Evolutionary conservation across 306 rosid genomes (phyloP).

Genomic region (Vachellia collinsii): DNA sequence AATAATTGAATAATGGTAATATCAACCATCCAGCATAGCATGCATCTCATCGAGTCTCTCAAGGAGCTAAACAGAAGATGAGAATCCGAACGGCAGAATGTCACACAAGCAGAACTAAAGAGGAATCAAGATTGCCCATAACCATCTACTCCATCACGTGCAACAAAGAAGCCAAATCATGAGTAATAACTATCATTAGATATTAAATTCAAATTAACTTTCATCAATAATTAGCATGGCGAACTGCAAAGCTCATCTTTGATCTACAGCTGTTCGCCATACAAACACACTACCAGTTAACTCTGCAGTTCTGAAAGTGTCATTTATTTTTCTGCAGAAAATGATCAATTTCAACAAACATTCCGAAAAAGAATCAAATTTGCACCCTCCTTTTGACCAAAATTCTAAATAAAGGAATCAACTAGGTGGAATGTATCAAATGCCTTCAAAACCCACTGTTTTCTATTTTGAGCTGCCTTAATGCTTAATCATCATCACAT

Average conservation of each 20-base stretch:
- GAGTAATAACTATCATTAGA: slow-evolving; percentile 34
- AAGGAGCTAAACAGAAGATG: slow-evolving; percentile 48
- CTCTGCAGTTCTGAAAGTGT: slow-evolving; percentile 30
- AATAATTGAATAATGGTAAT: slow-evolving; percentile 44
- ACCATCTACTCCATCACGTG: slow-evolving; percentile 46
- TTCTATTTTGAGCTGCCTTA: neutral
- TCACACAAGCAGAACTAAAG: slow-evolving; percentile 38
- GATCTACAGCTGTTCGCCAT: slow-evolving; percentile 27
- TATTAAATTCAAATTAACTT: slow-evolving; percentile 41
- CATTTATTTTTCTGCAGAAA: slow-evolving; percentile 34
- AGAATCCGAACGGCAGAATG: slow-evolving; percentile 45
- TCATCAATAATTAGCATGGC: slow-evolving; percentile 30
- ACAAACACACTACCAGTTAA: slow-evolving; percentile 13
- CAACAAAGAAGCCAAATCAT: slow-evolving; percentile 42
- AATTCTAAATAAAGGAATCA: neutral
- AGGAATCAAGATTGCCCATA: slow-evolving; percentile 43
- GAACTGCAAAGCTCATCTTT: slow-evolving; percentile 41
- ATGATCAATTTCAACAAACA: slow-evolving; percentile 33
- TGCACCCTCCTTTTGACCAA: slow-evolving; percentile 10
- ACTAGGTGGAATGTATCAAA: slow-evolving; percentile 1
- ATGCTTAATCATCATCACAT: neutral
- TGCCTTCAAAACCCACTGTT: neutral
- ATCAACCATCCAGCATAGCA: slow-evolving; percentile 45
- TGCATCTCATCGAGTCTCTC: slow-evolving; percentile 40
- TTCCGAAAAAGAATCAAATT: slow-evolving; percentile 5